A percentile compares a stretch with the other conserved stretches of the same genome.
Conservation (phyloP, 2,329 filamentous ascomycete species). For the Aspergillus tanneri region DNA sequence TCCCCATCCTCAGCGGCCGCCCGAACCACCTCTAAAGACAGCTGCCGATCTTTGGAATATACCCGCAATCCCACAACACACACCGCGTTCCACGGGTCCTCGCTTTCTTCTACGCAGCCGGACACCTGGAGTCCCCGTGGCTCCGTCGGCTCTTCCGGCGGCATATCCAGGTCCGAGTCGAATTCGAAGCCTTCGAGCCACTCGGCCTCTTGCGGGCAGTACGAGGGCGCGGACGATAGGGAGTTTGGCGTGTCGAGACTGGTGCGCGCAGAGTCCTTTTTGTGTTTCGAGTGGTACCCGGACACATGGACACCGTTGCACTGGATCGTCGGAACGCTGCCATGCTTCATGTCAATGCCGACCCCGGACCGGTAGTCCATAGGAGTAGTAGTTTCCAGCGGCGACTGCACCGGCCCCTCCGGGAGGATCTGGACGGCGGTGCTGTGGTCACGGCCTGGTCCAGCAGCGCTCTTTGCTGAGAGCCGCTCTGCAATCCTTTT, state of each 20-base stretch:
- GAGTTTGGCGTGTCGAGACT: slow-evolving; percentile 28
- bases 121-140: slow-evolving; percentile 8
- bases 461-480: slow-evolving; percentile 14
- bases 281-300: slow-evolving; percentile 8
- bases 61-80: slow-evolving; percentile 61
- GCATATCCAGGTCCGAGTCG: slow-evolving; percentile 45
- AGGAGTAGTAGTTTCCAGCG: no score
- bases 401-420: slow-evolving; percentile 28
- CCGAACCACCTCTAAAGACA: slow-evolving; percentile 55
- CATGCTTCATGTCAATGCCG: slow-evolving; percentile 17
- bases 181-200: slow-evolving; percentile 44
- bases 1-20: slow-evolving; percentile 42
- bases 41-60: slow-evolving; percentile 52
- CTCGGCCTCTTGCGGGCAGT: slow-evolving; percentile 33
- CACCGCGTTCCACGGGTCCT: slow-evolving; percentile 59
- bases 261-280: slow-evolving; percentile 20
- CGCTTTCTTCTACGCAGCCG: slow-evolving; percentile 20
- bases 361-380: slow-evolving; percentile 21
- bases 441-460: slow-evolving; percentile 5
- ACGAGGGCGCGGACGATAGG: slow-evolving; percentile 16
- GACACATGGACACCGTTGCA: slow-evolving; percentile 24
- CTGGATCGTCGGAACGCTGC: slow-evolving; percentile 30
- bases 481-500: slow-evolving; percentile 33
- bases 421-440: slow-evolving; percentile 20
- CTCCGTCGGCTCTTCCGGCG: slow-evolving; percentile 28